These are phyloP conservation scores for Chlorophyllum brunneum DNA, from an alignment of 768 basidiomycete genomes.

Conservation along the genomic window DNA sequence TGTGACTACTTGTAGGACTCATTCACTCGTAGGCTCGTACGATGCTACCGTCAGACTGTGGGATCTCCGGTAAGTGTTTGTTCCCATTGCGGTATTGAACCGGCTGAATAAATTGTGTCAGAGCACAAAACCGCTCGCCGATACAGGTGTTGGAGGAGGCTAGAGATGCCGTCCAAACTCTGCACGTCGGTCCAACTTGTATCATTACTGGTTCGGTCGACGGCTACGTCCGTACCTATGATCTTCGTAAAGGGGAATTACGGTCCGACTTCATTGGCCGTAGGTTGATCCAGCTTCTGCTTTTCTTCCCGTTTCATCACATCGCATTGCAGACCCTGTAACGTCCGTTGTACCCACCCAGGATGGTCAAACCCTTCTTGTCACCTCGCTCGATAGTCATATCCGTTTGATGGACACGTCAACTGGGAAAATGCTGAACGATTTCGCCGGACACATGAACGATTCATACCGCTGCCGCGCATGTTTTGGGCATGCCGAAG, in stretches of 20 bases:
- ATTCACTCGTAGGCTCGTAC: slow-evolving; percentile 66
- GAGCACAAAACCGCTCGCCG: slow-evolving; percentile 73
- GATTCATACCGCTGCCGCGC: slow-evolving; percentile 74
- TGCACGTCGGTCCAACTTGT: slow-evolving; percentile 62
- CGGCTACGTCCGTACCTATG: slow-evolving; percentile 89
- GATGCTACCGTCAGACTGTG: slow-evolving; percentile 89
- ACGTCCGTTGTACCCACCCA: slow-evolving; percentile 78
- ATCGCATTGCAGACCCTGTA: slow-evolving; percentile 64
- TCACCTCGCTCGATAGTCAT: slow-evolving; percentile 80
- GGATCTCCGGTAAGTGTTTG: slow-evolving; percentile 72
- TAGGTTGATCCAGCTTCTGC: slow-evolving; percentile 36
- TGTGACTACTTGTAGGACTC: background rate
- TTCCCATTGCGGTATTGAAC: background rate
- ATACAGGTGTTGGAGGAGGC: slow-evolving; percentile 92
- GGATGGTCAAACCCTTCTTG: slow-evolving; percentile 77
- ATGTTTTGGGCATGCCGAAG: slow-evolving; percentile 82
- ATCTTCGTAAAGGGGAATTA: slow-evolving; percentile 89
- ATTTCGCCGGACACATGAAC: slow-evolving; percentile 76
- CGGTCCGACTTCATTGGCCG: slow-evolving; percentile 88
- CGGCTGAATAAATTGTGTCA: slow-evolving; percentile 22
- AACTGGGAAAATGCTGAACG: slow-evolving; percentile 81
- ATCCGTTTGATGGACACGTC: slow-evolving; percentile 82
- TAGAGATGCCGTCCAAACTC: slow-evolving; percentile 78
- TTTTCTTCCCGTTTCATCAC: slow-evolving; percentile 8
- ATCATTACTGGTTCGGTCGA: slow-evolving; percentile 87